Percentiles rank a stretch among this genome's conserved stretches.
phyloP scores from a whole-genome alignment of 1,284 basidiomycete genomes.

The Binderoboletus segoi region DNA sequence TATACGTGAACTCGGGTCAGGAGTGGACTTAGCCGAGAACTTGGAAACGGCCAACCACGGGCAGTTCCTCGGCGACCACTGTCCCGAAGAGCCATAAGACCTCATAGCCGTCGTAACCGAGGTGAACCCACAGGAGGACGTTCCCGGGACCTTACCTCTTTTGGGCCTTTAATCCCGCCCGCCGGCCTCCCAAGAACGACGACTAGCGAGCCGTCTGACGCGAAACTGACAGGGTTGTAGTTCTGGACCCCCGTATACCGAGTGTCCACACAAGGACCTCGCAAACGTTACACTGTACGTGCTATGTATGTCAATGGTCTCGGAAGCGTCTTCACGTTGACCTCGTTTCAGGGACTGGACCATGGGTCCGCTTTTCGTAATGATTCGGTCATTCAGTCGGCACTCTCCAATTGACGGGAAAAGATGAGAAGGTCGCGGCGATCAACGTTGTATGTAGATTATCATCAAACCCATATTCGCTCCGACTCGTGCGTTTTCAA shows the following conservation, averaged over 20 bases:
- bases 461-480: constrained; percentile 40
- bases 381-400: constrained; percentile 36
- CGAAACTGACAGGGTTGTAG: constrained; percentile 13
- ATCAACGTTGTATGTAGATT: constrained; percentile 45
- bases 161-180: not conserved
- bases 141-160: constrained; percentile 12
- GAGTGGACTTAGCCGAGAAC: not conserved
- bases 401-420: constrained; percentile 38
- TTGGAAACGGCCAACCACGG: not conserved
- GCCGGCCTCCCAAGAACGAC: not conserved
- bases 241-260: constrained; percentile 9
- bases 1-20: not conserved
- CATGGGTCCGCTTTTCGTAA: constrained; percentile 37
- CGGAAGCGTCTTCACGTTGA: constrained; percentile 15
- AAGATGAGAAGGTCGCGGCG: constrained; percentile 47
- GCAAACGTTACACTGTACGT: constrained; percentile 1
- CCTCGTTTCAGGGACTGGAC: constrained; percentile 36
- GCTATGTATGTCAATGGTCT: not conserved
- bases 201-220: not conserved
- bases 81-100: not conserved
- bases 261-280: constrained; percentile 11
- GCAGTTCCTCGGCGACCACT: not conserved
- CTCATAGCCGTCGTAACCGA: not conserved
- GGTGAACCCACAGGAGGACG: not conserved
- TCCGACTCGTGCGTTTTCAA: constrained; percentile 32